phyloP scores from a whole-genome alignment of 106 monocot genomes.

The Allium fistulosum region DNA sequence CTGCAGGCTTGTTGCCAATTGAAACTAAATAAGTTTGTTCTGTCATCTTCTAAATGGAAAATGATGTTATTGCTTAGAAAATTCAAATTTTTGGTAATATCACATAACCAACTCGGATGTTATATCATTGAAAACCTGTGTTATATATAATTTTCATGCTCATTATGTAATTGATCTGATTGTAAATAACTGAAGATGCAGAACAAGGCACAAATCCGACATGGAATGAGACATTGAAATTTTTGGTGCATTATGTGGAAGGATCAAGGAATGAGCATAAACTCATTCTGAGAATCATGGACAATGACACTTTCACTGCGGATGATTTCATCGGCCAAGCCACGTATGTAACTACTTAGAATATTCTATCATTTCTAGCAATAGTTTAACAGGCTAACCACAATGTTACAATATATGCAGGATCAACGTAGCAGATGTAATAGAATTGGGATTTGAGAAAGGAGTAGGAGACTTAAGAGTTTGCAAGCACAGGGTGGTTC shows the following conservation, averaged over 20 bases:
- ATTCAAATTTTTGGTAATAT: too few relatives aligned
- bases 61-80: too few relatives aligned
- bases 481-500: conserved; percentile 63
- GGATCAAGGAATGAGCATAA: conserved; percentile 40
- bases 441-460: conserved; percentile 52
- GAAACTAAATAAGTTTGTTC: too few relatives aligned
- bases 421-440: conserved; percentile 57
- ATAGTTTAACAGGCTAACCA: too few relatives aligned
- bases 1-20: too few relatives aligned
- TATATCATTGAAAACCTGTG: too few relatives aligned
- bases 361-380: too few relatives aligned
- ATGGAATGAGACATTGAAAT: conserved; percentile 81
- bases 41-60: too few relatives aligned
- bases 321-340: conserved; percentile 84
- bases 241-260: conserved; percentile 36
- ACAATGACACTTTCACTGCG: conserved; percentile 60
- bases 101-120: too few relatives aligned
- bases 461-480: conserved; percentile 43
- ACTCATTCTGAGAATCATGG: conserved; percentile 66
- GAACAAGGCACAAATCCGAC: conserved; percentile 54
- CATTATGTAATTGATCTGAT: too few relatives aligned
- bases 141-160: too few relatives aligned
- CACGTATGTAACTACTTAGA: conserved; percentile 21
- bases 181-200: conserved; percentile 14
- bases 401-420: conserved; percentile 16